A percentile compares a stretch with the other conserved stretches of the same genome.
phyloP scores from a whole-genome alignment of 2,329 filamentous ascomycete species.

The Bimuria novae-zelandiae region DNA sequence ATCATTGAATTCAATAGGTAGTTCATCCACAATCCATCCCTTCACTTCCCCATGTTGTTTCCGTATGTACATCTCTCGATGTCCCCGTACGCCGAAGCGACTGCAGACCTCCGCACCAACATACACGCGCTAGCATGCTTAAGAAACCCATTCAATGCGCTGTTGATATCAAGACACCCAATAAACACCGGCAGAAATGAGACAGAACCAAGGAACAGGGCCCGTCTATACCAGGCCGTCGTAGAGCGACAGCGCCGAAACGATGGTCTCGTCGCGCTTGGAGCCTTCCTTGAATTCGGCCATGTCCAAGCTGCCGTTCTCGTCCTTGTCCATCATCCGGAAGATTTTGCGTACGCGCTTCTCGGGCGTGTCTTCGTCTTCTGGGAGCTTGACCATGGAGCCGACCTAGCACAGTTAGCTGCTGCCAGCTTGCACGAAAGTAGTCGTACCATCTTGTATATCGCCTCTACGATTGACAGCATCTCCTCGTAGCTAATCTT shows the following conservation, averaged over 20 bases:
- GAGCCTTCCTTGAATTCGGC: conserved; percentile 99
- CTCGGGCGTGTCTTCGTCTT: conserved; percentile 98
- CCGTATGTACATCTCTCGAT: conserved; percentile 43
- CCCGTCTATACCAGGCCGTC: conserved; percentile 79
- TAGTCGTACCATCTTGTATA: conserved; percentile 91
- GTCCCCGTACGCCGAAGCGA: conserved; percentile 40
- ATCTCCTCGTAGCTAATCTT: conserved; percentile 99
- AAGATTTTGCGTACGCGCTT: conserved; percentile 99
- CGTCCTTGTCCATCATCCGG: conserved; percentile 99
- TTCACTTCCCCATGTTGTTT: conserved; percentile 10
- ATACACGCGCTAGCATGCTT: conserved; percentile 35
- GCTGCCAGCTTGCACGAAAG: background rate
- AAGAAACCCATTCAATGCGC: conserved; percentile 41
- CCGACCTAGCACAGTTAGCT: conserved; percentile 68
- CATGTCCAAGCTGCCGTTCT: conserved; percentile 96
- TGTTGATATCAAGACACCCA: conserved; percentile 47
- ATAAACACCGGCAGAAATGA: conserved; percentile 38
- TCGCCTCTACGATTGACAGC: conserved; percentile 97
- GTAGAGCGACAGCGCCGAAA: conserved; percentile 93
- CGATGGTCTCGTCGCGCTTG: conserved; percentile 98
- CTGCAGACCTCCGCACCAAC: conserved; percentile 27
- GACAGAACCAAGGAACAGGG: conserved; percentile 23
- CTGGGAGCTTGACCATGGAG: conserved; percentile 97
- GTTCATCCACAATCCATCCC: conserved; percentile 13
- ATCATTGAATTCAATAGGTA: background rate